phyloP scores from a whole-genome alignment of 352 stramenopile genomes.

The Globisporangium lucens region DNA sequence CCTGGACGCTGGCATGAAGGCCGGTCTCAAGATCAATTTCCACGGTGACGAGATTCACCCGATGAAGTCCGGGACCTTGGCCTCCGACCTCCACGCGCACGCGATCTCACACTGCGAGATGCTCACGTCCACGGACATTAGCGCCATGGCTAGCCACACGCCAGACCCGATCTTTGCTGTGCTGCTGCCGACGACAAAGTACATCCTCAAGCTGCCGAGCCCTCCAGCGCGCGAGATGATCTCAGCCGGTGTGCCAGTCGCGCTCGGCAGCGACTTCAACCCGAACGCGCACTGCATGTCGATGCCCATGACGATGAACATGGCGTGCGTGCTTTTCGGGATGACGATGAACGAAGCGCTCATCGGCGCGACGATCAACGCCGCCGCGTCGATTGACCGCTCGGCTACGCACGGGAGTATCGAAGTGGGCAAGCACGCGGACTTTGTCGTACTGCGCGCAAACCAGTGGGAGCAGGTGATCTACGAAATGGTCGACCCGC shows the following conservation, averaged over 20 bases:
- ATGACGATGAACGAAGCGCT: constrained; percentile 88
- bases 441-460: constrained; percentile 65
- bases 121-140: constrained; percentile 59
- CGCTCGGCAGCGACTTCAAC: constrained; percentile 83
- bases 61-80: constrained; percentile 66
- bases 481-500: constrained; percentile 82
- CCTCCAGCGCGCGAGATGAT: constrained; percentile 76
- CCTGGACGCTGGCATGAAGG: constrained; percentile 53
- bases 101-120: constrained; percentile 80
- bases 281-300: constrained; percentile 85
- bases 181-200: constrained; percentile 82
- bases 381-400: constrained; percentile 74
- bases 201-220: constrained; percentile 75
- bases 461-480: constrained; percentile 82
- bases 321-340: constrained; percentile 77
- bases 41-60: constrained; percentile 78
- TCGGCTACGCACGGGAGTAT: constrained; percentile 73
- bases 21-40: constrained; percentile 81
- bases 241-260: constrained; percentile 53
- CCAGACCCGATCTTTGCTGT: constrained; percentile 65
- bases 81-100: constrained; percentile 50
- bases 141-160: constrained; percentile 55
- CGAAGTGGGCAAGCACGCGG: constrained; percentile 71
- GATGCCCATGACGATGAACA: constrained; percentile 88
- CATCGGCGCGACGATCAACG: constrained; percentile 80